Evolutionary conservation across 2,329 filamentous ascomycete genomes (phyloP), one percentile per base, ranked within the genome.

Genomic region (Domatiomyces globalis): DNA sequence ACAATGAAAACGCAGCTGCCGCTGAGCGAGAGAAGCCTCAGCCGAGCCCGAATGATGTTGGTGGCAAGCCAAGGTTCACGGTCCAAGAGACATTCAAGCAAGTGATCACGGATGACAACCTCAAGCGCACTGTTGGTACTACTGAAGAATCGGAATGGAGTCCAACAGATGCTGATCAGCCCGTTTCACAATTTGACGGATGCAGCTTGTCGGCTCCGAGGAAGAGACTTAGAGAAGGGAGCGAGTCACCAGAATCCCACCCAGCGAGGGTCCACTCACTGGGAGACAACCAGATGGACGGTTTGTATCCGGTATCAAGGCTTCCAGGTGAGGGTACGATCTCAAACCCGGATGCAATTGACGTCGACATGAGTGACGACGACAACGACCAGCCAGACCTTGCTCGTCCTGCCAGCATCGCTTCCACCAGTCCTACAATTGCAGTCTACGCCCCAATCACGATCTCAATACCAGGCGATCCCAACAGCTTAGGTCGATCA

Each of bases 281-380:
- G 12, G 33, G 33, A 7, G 33, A 2, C 33, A 39, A 15, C 33
- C 33, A 39, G 33, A 5, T 39, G 33, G 33, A 39, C 33, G 33
- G 33, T 15, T 15, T 15, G 15, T 2, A 39, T 5, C 33, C 33
- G 15, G 33, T 39, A 10, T 39, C 33, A 39, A 39, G 33, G 12
- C 33, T 39, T 15, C 19, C 27, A 27, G n/a, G 48, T 3, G 45
- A 43, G 19, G 27, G 42, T 22, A 46, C 25, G 4, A 20, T 55
- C 42, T 45, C 44, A 36, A 60, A 60, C 51, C 58, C 58, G 15
- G 58, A 60, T 48, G 50, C 51, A 10, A 56, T 58, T 43, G 54
- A 58, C 60, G 73, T 89, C 17, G 81, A 84, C 54, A 68, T 80
- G 59, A 78, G 79, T 33, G 74, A 76, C 15, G 73, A 77, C 6